Conservation (phyloP, 129 eudicot species). For the Centrapalus pauciflorus region DNA sequence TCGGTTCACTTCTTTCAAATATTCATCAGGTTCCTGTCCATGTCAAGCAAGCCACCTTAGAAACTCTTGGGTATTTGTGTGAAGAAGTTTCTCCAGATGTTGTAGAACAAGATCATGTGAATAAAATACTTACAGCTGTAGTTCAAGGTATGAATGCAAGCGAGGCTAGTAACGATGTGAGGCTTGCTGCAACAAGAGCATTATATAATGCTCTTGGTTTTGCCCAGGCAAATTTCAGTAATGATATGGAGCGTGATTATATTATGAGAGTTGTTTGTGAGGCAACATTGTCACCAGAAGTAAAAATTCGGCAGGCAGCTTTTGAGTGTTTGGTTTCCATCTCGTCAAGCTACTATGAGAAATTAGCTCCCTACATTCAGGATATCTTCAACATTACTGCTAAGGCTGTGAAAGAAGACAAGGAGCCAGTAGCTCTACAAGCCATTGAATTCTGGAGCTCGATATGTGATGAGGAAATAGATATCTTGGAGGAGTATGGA, state of each 20-base stretch:
- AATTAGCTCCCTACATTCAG: slow-evolving; percentile 78
- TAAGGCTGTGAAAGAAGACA: slow-evolving; percentile 89
- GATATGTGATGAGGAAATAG: slow-evolving; percentile 96
- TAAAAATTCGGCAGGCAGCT: slow-evolving; percentile 92
- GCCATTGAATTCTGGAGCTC: slow-evolving; percentile 98
- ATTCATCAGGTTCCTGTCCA: slow-evolving; percentile 85
- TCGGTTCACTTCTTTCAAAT: slow-evolving; percentile 65
- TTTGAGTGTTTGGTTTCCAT: slow-evolving; percentile 91
- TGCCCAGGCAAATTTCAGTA: slow-evolving; percentile 88
- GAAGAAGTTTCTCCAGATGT: slow-evolving; percentile 94
- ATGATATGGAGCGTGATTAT: slow-evolving; percentile 94
- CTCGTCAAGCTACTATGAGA: slow-evolving; percentile 81
- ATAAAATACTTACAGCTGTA: slow-evolving; percentile 88
- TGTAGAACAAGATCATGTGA: slow-evolving; percentile 93
- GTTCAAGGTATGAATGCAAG: slow-evolving; percentile 93
- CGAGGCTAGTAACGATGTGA: slow-evolving; percentile 71
- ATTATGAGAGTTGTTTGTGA: slow-evolving; percentile 98
- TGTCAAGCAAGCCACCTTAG: slow-evolving; percentile 92
- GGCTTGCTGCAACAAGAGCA: slow-evolving; percentile 89
- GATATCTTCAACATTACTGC: slow-evolving; percentile 89
- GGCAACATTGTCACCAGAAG: slow-evolving; percentile 71
- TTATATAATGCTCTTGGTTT: slow-evolving; percentile 83
- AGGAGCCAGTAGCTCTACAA: slow-evolving; percentile 88
- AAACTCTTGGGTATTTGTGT: slow-evolving; percentile 90
- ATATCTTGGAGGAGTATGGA: slow-evolving; percentile 78